A percentile compares a stretch with the other conserved stretches of the same genome.
These are phyloP conservation scores for Dryas drummondii DNA, from an alignment of 306 rosid genomes.

Conservation along the genomic window DNA sequence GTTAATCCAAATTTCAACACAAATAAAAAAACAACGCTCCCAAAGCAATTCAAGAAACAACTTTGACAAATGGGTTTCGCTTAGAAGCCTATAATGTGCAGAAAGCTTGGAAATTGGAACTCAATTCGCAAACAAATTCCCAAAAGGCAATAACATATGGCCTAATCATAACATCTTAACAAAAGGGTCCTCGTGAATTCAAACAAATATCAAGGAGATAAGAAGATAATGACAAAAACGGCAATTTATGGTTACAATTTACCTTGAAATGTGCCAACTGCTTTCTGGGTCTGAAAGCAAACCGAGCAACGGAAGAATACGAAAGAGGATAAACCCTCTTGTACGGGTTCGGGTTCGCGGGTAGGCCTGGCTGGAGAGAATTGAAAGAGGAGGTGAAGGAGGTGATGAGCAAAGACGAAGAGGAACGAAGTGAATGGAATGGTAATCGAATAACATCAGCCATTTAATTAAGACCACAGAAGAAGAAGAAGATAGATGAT, in stretches of 20 bases:
- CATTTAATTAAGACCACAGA: slow-evolving; percentile 38
- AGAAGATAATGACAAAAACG: neutral
- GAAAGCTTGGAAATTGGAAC: neutral
- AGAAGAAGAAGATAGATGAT: neutral
- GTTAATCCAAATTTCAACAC: neutral
- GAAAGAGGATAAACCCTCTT: slow-evolving; percentile 39
- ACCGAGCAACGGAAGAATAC: slow-evolving; percentile 34
- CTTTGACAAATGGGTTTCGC: neutral
- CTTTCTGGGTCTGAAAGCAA: slow-evolving; percentile 56
- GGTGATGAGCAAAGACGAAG: slow-evolving; percentile 42
- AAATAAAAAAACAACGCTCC: neutral
- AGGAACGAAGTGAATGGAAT: slow-evolving; percentile 54
- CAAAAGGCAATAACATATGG: neutral
- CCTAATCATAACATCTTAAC: slow-evolving; percentile 7
- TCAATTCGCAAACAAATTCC: slow-evolving; percentile 7
- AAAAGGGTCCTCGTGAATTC: slow-evolving; percentile 30
- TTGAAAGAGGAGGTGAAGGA: slow-evolving; percentile 44
- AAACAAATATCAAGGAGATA: slow-evolving; percentile 3
- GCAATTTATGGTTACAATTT: neutral
- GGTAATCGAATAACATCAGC: slow-evolving; percentile 68
- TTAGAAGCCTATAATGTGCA: neutral
- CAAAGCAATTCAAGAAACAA: neutral
- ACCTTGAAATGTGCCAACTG: slow-evolving; percentile 69
- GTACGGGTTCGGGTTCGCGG: slow-evolving; percentile 22
- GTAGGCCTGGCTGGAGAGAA: slow-evolving; percentile 40